Base-by-base conservation (phyloP, 2,329 filamentous ascomycete genomes). In the Chlorencoelia australis region DNA sequence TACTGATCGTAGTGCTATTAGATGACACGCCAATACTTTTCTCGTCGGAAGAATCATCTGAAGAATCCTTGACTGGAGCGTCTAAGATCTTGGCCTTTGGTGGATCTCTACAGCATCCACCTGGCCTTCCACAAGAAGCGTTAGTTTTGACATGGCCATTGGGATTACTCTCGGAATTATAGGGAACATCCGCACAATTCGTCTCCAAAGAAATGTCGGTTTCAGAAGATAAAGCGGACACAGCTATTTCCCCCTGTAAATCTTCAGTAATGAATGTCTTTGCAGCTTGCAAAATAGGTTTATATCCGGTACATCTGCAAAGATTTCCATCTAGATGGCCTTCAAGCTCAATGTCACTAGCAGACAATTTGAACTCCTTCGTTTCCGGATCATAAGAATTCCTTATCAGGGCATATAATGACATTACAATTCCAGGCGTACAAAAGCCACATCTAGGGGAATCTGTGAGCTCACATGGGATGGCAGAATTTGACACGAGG, bases 391-490 rank as follows among this genome's bases (percentile, higher is more conserved):
- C 67, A 10, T 78, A 69, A 43, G 86, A 82, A 54, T 95, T 95
- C 40, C 89, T 75, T 20, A 96, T 68, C 30, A 95, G 68, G 2
- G 89, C 89, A 59, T 96, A 96, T 42, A 95, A 61, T 56, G 87
- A 94, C 82, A 96, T 95, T 45, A 95, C 87, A 52, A 96, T 95
- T 3, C 89, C 89, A 7, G 89, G 89, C 0, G 89, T 96, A 56
- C 89, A 96, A 62, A 96, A 96, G 7, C 48, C 48, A 33, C 49
- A 51, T 44, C 48, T 49, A 27, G 6, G 33, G 4, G 10, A 7
- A n/a, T n/a, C n/a, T n/a, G n/a, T n/a, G n/a, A n/a, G n/a, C n/a
- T n/a, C n/a, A n/a, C n/a, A n/a, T n/a, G n/a, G n/a, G n/a, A n/a
- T n/a, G n/a, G n/a, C n/a, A n/a, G n/a, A n/a, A n/a, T n/a, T n/a